phyloP scores from a whole-genome alignment of 2,329 filamentous ascomycete species.

The Neofusicoccum parvum region DNA sequence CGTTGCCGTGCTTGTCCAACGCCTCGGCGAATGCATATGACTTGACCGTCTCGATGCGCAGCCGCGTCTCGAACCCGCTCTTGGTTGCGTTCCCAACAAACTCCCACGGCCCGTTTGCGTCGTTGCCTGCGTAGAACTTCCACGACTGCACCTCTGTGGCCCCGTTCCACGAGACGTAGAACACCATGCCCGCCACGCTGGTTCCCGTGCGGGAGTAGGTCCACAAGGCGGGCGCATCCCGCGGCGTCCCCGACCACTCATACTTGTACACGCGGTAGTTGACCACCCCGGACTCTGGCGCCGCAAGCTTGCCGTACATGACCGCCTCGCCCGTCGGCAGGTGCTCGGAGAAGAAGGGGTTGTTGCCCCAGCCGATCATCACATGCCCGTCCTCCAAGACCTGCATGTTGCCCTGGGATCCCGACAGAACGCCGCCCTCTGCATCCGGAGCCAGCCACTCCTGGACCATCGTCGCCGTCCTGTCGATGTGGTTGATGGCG shows the following conservation, averaged over 20 bases:
- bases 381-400: slow-evolving; percentile 56
- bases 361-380: slow-evolving; percentile 60
- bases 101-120: slow-evolving; percentile 37
- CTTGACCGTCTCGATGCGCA: slow-evolving; percentile 20
- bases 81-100: slow-evolving; percentile 44
- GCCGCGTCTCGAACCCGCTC: slow-evolving; percentile 48
- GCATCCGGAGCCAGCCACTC: slow-evolving; percentile 52
- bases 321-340: slow-evolving; percentile 52
- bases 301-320: slow-evolving; percentile 55
- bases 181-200: slow-evolving; percentile 36
- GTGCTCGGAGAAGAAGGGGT: slow-evolving; percentile 47
- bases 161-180: slow-evolving; percentile 59
- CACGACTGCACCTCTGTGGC: slow-evolving; percentile 51
- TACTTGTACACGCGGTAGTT: slow-evolving; percentile 60
- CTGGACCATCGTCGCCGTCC: slow-evolving; percentile 50
- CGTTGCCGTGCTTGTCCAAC: slow-evolving; percentile 22
- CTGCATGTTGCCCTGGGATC: slow-evolving; percentile 58
- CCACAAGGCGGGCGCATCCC: slow-evolving; percentile 22
- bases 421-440: slow-evolving; percentile 48
- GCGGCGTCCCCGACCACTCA: slow-evolving; percentile 51
- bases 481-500: slow-evolving; percentile 46
- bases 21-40: slow-evolving; percentile 23
- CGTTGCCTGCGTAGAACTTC: slow-evolving; percentile 52
- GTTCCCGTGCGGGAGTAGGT: slow-evolving; percentile 23
- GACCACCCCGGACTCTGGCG: slow-evolving; percentile 40